A percentile compares a stretch with the other conserved stretches of the same genome.
These are phyloP conservation scores for Ambrosia artemisiifolia DNA, from an alignment of 129 eudicot species.

Conservation along the genomic window DNA sequence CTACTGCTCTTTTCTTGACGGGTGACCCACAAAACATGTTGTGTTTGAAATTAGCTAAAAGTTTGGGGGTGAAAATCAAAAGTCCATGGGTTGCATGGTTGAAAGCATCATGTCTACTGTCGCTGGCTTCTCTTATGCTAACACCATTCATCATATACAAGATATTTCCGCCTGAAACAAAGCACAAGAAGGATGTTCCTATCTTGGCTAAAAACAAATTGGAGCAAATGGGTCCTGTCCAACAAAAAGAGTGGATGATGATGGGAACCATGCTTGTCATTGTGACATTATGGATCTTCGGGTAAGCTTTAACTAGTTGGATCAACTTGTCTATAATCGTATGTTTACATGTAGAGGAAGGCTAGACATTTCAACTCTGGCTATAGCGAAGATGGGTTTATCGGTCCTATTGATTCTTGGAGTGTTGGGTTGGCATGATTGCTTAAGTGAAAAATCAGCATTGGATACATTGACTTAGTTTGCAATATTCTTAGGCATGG, in stretches of 20 bases:
- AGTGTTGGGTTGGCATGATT: too few relatives aligned
- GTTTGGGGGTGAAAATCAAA: too few relatives aligned
- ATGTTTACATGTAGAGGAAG: too few relatives aligned
- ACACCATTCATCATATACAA: conserved; percentile 65
- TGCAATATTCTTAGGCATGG: too few relatives aligned
- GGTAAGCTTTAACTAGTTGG: conserved; percentile 39
- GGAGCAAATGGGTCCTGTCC: conserved; percentile 68
- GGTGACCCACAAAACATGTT: neutral
- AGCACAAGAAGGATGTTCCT: conserved; percentile 70
- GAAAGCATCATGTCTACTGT: conserved; percentile 64
- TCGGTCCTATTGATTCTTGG: too few relatives aligned
- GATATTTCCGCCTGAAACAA: conserved; percentile 65
- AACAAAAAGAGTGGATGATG: conserved; percentile 69
- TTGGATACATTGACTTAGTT: too few relatives aligned
- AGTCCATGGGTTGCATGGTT: conserved; percentile 43
- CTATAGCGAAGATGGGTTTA: too few relatives aligned
- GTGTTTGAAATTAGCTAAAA: conserved; percentile 65
- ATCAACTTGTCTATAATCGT: neutral
- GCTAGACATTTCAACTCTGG: too few relatives aligned
- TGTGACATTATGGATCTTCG: conserved; percentile 59
- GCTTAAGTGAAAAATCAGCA: too few relatives aligned
- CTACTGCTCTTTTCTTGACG: too few relatives aligned
- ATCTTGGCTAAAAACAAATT: conserved; percentile 51
- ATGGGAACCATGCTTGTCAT: conserved; percentile 64
- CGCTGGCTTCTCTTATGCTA: conserved; percentile 39